Evolutionary conservation across 306 rosid species (phyloP), one percentile per base, ranked within the genome.

Genomic region (Vigna reflexopilosa): DNA sequence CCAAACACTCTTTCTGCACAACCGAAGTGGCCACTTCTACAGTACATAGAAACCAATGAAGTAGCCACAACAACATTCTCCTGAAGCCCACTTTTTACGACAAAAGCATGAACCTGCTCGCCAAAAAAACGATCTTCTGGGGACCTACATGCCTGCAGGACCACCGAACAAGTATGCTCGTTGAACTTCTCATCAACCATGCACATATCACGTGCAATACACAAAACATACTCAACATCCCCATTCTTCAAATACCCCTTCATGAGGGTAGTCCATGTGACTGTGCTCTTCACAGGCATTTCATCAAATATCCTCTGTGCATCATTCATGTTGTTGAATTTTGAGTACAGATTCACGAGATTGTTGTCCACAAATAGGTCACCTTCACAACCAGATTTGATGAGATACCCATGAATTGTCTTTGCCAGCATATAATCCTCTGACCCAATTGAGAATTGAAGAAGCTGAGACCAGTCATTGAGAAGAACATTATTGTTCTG

Each of bases 261-360:
- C 83, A 89, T 86, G 42, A 84, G 81, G 83, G 90, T 77, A 72
- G 88, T 89, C 88, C 88, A 89, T 45, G 88, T 86, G 73, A 86
- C 77, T 13, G 49, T 86, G 79, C 65, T 86, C 77, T 81, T 84
- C 13, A 71, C 82, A 80, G 36, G 77, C 86, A 89, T 86, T 89
- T 77, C 85, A 72, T 89, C 85, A 9, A 89, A 89, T 34, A 86
- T 38, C 76, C 6, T 48, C n/a, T 75, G 88, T 45, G 87, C 92
- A 72, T 80, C 81, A 26, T 74, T 70, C 82, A 85, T 72, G 22
- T 68, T 65, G 4, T 7, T 52, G 67, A 89, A 68, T 45, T 86
- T 83, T 0, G 87, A 82, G 82, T 84, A 84, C 6, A 86, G 14
- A 20, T 84, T 84, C 2, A 89, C 56, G 2, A 84, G 87, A 75